A percentile compares a stretch with the other conserved stretches of the same genome.
Conservation (phyloP, 192 early-diverging fungal species). For the Coemansia sp. region DNA sequence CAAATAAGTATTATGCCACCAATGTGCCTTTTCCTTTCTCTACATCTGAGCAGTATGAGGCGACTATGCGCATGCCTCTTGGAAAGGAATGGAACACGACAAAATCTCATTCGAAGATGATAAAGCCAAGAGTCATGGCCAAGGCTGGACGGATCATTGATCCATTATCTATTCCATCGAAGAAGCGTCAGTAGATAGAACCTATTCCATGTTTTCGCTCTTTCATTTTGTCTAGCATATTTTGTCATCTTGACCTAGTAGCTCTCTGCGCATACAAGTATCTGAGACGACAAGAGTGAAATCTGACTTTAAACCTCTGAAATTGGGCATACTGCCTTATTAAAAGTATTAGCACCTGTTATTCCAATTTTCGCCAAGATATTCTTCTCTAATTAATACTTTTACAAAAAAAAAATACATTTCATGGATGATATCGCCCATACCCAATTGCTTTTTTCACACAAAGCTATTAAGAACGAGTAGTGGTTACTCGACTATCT, state of each 20-base stretch:
- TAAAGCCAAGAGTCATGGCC: conserved; percentile 78
- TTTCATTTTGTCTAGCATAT: neutral
- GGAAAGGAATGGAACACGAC: conserved; percentile 96
- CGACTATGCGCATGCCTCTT: conserved; percentile 76
- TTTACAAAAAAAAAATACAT: too few species aligned
- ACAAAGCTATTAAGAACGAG: too few species aligned
- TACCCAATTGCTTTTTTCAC: too few species aligned
- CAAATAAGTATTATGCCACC: conserved; percentile 69
- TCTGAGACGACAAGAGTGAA: too few species aligned
- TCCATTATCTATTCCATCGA: conserved; percentile 71
- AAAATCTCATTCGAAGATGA: conserved; percentile 67
- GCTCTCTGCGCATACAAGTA: too few species aligned
- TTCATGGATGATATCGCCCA: too few species aligned
- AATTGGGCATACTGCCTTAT: too few species aligned
- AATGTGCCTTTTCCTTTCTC: conserved; percentile 84
- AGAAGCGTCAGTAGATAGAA: conserved; percentile 38
- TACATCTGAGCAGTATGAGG: conserved; percentile 86
- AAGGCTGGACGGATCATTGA: conserved; percentile 86
- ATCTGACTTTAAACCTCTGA: too few species aligned
- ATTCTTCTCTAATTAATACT: too few species aligned
- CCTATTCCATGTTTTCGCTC: neutral
- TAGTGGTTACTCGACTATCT: too few species aligned
- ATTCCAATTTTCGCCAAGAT: too few species aligned
- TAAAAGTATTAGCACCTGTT: too few species aligned
- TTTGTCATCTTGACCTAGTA: neutral